Percentiles rank a stretch among this genome's conserved stretches.
phyloP scores from a whole-genome alignment of 169 alveolate species.

The Plasmodium billcollinsi region DNA sequence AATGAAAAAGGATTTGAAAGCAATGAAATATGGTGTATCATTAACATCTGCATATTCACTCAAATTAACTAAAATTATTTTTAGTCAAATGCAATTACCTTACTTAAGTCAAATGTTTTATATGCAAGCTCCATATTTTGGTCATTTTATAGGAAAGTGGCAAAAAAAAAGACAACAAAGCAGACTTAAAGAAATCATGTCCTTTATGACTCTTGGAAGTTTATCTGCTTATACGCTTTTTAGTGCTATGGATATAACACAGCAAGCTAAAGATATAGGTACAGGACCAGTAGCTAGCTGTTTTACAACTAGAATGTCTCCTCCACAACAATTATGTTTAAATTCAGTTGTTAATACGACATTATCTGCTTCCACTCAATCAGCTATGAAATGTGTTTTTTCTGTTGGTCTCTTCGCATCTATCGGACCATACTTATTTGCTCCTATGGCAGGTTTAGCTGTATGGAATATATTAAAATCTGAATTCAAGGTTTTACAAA shows the following conservation, averaged over 20 bases:
- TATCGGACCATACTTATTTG: constrained; percentile 84
- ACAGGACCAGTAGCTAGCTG: constrained; percentile 83
- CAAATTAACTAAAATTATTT: constrained; percentile 79
- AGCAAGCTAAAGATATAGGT: constrained; percentile 86
- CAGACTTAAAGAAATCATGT: constrained; percentile 77
- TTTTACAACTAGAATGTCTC: constrained; percentile 78
- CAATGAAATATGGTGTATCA: constrained; percentile 86
- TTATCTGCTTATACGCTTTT: constrained; percentile 84
- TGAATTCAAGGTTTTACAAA: constrained; percentile 84
- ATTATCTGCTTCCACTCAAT: constrained; percentile 76
- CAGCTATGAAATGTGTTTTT: constrained; percentile 82
- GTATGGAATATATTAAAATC: constrained; percentile 85
- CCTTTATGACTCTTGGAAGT: constrained; percentile 83
- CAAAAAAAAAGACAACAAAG: constrained; percentile 81
- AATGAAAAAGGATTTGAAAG: constrained; percentile 83
- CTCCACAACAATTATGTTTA: constrained; percentile 80
- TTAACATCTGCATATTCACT: constrained; percentile 83
- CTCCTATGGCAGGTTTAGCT: constrained; percentile 86
- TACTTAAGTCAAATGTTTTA: constrained; percentile 81
- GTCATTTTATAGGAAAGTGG: constrained; percentile 85
- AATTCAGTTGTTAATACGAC: constrained; percentile 72
- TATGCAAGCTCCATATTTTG: constrained; percentile 88
- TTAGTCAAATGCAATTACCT: constrained; percentile 79
- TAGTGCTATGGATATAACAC: constrained; percentile 85
- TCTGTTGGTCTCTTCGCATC: constrained; percentile 85